A percentile compares a stretch with the other conserved stretches of the same genome.
phyloP scores from a whole-genome alignment of 805 yeast species.

The Debaryomyces tyrocola region DNA sequence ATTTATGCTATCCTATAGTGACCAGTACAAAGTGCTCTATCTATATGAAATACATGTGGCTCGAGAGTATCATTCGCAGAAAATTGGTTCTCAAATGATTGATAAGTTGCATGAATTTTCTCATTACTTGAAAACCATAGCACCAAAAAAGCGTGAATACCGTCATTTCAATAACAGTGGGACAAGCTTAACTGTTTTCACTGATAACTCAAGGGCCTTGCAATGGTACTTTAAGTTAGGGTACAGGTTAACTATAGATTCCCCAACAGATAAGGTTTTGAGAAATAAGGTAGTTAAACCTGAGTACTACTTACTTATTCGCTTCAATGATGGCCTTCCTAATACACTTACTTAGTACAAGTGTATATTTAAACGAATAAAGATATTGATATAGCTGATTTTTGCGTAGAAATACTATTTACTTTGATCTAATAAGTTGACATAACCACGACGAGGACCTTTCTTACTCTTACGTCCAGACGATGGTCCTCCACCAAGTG shows the following conservation, averaged over 20 bases:
- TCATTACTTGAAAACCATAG: slow-evolving; percentile 4
- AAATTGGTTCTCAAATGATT: slow-evolving; percentile 44
- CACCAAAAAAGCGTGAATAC: not conserved
- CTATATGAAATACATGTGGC: slow-evolving; percentile 57
- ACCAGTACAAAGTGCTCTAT: slow-evolving; percentile 42
- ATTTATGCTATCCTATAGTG: slow-evolving; percentile 43
- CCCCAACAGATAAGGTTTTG: slow-evolving; percentile 44
- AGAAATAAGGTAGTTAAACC: slow-evolving; percentile 43
- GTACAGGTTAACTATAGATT: slow-evolving; percentile 36
- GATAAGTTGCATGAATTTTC: slow-evolving; percentile 32
- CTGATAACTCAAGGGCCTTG: slow-evolving; percentile 42
- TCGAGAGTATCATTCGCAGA: slow-evolving; percentile 29
- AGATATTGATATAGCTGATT: too few species aligned
- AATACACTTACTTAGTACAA: too few species aligned
- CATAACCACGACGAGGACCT: slow-evolving; percentile 33
- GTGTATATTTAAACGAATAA: too few species aligned
- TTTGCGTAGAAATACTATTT: slow-evolving; percentile 1
- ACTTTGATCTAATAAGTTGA: slow-evolving; percentile 27
- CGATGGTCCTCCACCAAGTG: slow-evolving; percentile 26
- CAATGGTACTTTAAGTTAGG: slow-evolving; percentile 45
- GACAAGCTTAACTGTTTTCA: slow-evolving; percentile 51
- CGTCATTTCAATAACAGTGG: slow-evolving; percentile 19
- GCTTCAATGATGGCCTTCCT: not conserved
- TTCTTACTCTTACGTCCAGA: slow-evolving; percentile 26
- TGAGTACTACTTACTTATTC: slow-evolving; percentile 36